Conservation (phyloP, 345 rosid genomes). For the Chamaenerion angustifolium region DNA sequence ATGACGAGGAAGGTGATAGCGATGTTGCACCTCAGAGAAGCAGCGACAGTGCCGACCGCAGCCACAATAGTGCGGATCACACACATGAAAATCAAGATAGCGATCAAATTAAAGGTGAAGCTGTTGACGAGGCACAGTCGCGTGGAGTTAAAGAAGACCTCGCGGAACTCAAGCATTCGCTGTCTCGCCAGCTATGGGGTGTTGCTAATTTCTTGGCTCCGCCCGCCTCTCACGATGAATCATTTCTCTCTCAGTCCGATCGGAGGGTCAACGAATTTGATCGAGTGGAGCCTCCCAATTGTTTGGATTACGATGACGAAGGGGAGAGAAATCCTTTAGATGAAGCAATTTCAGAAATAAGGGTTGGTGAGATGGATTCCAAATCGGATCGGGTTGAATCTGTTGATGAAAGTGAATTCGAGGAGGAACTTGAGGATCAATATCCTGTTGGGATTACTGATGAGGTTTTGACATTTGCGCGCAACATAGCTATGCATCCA, state of each 20-base stretch:
- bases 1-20: constrained; percentile 8
- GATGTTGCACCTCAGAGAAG: constrained; percentile 13
- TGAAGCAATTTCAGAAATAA: constrained; percentile 11
- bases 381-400: constrained; percentile 7
- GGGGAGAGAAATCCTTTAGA: constrained; percentile 12
- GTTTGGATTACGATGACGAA: constrained; percentile 31
- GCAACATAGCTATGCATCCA: constrained; percentile 80
- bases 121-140: constrained; percentile 22
- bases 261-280: constrained; percentile 10
- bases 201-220: constrained; percentile 89
- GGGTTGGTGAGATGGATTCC: constrained; percentile 2
- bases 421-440: constrained; percentile 20
- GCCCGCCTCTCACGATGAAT: constrained; percentile 26
- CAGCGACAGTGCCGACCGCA: constrained; percentile 2
- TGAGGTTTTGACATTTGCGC: constrained; percentile 77
- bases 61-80: constrained; percentile 6
- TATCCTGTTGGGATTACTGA: constrained; percentile 58
- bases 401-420: constrained; percentile 9
- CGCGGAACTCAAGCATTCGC: constrained; percentile 54
- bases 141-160: constrained; percentile 88
- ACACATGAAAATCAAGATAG: constrained; percentile 6
- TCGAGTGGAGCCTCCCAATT: constrained; percentile 21
- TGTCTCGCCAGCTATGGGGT: constrained; percentile 75
- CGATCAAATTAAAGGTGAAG: constrained; percentile 8
- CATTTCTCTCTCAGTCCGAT: constrained; percentile 9